Evolutionary conservation across 2,329 filamentous ascomycete species (phyloP).

Genomic region (Phialocephala subalpina): DNA sequence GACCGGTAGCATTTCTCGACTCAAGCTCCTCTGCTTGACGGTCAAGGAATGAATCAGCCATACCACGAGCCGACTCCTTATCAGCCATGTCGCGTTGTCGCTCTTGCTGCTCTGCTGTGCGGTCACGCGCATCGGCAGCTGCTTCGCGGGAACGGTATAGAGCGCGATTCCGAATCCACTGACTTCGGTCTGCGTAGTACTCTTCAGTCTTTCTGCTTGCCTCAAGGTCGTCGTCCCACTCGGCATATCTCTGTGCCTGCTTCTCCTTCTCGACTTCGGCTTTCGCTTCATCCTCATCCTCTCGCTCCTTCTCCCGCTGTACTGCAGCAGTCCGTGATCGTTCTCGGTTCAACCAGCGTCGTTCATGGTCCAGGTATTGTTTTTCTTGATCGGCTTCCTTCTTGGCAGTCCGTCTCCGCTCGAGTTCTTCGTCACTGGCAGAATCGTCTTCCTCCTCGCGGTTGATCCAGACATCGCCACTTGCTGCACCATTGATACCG

Average conservation of each 20-base stretch:
- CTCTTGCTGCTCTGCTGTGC: slow-evolving; percentile 80
- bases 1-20: slow-evolving; percentile 49
- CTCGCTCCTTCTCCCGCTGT: slow-evolving; percentile 83
- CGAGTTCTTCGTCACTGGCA: slow-evolving; percentile 86
- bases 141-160: slow-evolving; percentile 77
- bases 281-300: slow-evolving; percentile 76
- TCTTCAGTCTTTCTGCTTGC: slow-evolving; percentile 73
- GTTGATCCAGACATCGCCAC: slow-evolving; percentile 57
- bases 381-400: slow-evolving; percentile 80
- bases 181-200: slow-evolving; percentile 87
- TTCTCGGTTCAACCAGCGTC: slow-evolving; percentile 91
- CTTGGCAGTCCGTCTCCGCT: slow-evolving; percentile 74
- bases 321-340: slow-evolving; percentile 83
- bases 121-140: slow-evolving; percentile 82
- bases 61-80: slow-evolving; percentile 79
- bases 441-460: slow-evolving; percentile 87
- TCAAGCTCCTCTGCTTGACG: slow-evolving; percentile 82
- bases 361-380: slow-evolving; percentile 83
- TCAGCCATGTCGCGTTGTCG: slow-evolving; percentile 72
- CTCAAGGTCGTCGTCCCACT: slow-evolving; percentile 94
- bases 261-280: slow-evolving; percentile 69
- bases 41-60: slow-evolving; percentile 91
- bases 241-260: slow-evolving; percentile 74
- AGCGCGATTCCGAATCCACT: slow-evolving; percentile 84
- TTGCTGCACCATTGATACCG: slow-evolving; percentile 64